Evolutionary conservation across 139 green algal species (phyloP), one percentile per base, ranked within the genome.

Genomic region (Eudorina sp.): DNA sequence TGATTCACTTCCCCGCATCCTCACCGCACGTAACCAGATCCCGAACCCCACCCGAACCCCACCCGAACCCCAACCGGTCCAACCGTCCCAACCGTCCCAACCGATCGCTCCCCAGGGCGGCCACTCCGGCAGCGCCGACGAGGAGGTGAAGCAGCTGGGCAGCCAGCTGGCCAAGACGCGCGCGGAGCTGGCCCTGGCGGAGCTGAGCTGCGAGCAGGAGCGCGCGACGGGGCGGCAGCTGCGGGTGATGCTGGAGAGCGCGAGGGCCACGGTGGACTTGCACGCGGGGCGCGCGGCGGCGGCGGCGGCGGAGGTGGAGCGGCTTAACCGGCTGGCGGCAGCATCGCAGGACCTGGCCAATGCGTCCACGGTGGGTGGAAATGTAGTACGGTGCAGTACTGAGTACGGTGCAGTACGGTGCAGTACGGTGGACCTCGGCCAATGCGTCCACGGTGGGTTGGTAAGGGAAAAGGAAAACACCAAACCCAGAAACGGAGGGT

Each of bases 221-320:
- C 82, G 82, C 19, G 66, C 46, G 5, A 31, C 74, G 66, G 16
- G 34, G 0, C 62, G 34, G 48, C 82, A 88, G 82, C 64, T 88
- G 82, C 64, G 82, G 46, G 82, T 88, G 66, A 88, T 79, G 82
- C 64, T 88, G 64, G 80, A 62, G 1, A 77, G 80, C n/a, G 45
- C n/a, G 36, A 51, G 62, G 43, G 80, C 34, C 9, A 64, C 62
- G 21, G 60, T 77, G 60, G 80, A 34, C 0, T 8, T 64, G 41
- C 80, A 86, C 43, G 31, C 13, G 60, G 43, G 29, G 7, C 36
- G 80, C 16, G 80, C 80, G 58, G 80, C 60, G 41, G 43, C 60
- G 60, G 80, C 80, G n/a, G 43, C 13, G 60, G 80, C 60, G n/a
- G 80, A 86, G 64, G 66, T 55, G 64, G 82, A 88, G 66, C 66